Conservation (phyloP, 2,329 filamentous ascomycete genomes). For the Aspergillus tanneri region DNA sequence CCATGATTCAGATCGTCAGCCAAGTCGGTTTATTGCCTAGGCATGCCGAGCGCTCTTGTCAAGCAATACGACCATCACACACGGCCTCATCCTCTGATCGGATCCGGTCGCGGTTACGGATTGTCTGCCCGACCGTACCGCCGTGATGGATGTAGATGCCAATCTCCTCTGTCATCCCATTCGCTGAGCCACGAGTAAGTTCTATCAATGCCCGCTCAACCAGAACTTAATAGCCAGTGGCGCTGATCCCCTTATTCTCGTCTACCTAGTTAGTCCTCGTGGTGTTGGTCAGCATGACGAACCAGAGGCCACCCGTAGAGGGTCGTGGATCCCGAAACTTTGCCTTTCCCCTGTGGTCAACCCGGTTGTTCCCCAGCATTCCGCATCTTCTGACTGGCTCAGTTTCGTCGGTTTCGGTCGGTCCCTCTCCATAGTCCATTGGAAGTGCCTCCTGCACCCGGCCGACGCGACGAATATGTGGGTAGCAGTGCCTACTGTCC, state of each 20-base stretch:
- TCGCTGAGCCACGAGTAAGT: conserved; percentile 3
- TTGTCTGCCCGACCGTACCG: background rate
- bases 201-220: background rate
- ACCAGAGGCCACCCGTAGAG: conserved; percentile 11
- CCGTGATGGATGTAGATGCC: background rate
- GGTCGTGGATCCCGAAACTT: conserved; percentile 17
- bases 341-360: conserved; percentile 7
- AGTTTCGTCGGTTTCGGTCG: conserved; percentile 22
- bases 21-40: conserved; percentile 4
- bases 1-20: background rate
- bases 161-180: background rate
- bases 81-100: background rate
- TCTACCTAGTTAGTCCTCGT: conserved; percentile 4
- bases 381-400: conserved; percentile 12
- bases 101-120: background rate
- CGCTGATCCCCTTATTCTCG: conserved; percentile 14
- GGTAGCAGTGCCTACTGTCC: background rate
- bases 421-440: conserved; percentile 13
- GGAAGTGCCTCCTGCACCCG: background rate
- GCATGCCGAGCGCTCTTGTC: conserved; percentile 2
- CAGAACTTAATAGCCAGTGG: conserved; percentile 1
- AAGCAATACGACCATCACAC: background rate
- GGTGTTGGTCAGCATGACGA: conserved; percentile 10
- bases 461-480: background rate
- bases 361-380: conserved; percentile 11